Base-by-base conservation (phyloP, 1,284 basidiomycete genomes). In the Microbotryum saponariae region DNA sequence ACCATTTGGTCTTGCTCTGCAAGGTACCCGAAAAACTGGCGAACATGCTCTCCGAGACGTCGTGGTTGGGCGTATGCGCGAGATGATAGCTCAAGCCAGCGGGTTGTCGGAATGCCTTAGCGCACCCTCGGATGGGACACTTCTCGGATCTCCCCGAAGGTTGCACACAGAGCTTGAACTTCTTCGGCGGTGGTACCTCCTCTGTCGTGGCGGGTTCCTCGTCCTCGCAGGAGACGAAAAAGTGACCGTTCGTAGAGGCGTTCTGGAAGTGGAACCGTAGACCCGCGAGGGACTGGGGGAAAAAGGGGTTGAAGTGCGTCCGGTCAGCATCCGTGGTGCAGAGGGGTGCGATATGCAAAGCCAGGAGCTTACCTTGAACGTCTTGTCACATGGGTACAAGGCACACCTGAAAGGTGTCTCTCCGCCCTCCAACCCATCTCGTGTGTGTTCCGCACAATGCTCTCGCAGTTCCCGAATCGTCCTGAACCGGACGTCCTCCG, bases 201-300 rank as follows among this genome's bases (percentile, higher is more conserved):
- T 66, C 68, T 18, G 12, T 18, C 29, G 59, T 58, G 18, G 61
- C 46, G 3, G 63, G 58, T 14, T 67, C 63, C 21, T 67, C 63
- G 49, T 66, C 68, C 44, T 60, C 62, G 58, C 61, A 48, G 49
- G 56, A 51, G 58, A 67, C 59, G 54, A 62, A 58, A 37, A 69
- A 69, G 56, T 69, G 68, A 7, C 68, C 68, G 72, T 66, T 72
- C 18, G 71, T 72, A 0, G 67, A 71, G 9, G 71, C 71, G 44
- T 74, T 73, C 62, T 60, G 62, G 14, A 74, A 73, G 31, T 70
- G 66, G 27, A 68, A 68, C 18, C 61, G 59, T 63, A 53, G 66
- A 59, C 59, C 68, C 67, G 54, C 70, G 58, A 56, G 70, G 65
- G 68, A 75, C 71, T 62, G 72, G 31, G 31, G 27, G 27, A 73